Percentiles rank a stretch among this genome's conserved stretches.
These are phyloP conservation scores for Primulina tabacum DNA, from an alignment of 257 asterid genomes.

Conservation along the genomic window DNA sequence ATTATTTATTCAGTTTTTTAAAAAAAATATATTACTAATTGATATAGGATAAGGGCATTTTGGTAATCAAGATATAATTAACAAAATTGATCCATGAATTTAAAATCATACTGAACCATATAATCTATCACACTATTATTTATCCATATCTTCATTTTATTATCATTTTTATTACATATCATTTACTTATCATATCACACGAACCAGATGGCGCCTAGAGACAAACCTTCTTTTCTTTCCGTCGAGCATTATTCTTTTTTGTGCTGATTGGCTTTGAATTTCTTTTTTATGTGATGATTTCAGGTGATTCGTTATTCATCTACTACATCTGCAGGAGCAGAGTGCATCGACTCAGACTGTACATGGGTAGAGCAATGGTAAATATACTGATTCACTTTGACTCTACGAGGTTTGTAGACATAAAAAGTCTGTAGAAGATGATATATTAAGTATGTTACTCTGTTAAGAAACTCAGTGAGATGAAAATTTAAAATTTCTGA, in stretches of 20 bases:
- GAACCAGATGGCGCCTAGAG: background rate
- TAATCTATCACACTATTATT: too few species aligned
- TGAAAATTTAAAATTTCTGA: too few species aligned
- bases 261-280: conserved; percentile 28
- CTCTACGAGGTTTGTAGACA: conserved; percentile 8
- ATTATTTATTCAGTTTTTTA: too few species aligned
- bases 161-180: too few species aligned
- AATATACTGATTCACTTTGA: conserved; percentile 22
- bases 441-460: background rate
- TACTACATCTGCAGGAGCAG: conserved; percentile 92
- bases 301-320: conserved; percentile 87
- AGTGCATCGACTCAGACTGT: conserved; percentile 87
- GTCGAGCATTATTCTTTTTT: background rate
- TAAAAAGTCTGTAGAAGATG: conserved; percentile 1
- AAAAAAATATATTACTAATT: too few species aligned
- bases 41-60: too few species aligned
- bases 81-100: too few species aligned
- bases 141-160: too few species aligned
- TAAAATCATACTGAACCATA: too few species aligned
- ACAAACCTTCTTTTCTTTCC: conserved; percentile 10
- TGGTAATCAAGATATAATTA: too few species aligned
- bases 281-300: conserved; percentile 28
- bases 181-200: too few species aligned
- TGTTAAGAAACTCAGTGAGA: too few species aligned
- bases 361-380: conserved; percentile 99